Percentiles rank a stretch among this genome's conserved stretches.
Conservation (phyloP, 441 rosid genomes). For the Euphorbia schlechtendalii region DNA sequence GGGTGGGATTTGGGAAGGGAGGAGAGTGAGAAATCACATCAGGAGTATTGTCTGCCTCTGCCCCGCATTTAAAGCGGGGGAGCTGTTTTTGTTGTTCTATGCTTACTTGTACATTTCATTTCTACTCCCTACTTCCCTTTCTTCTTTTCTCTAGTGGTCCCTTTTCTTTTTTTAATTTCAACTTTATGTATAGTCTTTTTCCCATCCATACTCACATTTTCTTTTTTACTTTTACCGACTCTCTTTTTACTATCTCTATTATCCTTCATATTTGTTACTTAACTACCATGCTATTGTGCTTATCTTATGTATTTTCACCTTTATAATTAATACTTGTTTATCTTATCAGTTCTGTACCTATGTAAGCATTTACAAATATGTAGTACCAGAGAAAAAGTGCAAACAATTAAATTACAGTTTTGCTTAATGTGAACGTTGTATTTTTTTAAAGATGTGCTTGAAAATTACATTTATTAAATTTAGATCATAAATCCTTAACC, state of each 20-base stretch:
- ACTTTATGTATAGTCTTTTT: not conserved
- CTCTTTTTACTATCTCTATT: not conserved
- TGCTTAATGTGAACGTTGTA: too few species aligned
- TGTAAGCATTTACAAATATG: too few species aligned
- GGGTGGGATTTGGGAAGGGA: too few species aligned
- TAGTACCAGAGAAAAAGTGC: too few species aligned
- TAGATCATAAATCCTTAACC: too few species aligned
- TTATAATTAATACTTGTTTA: too few species aligned
- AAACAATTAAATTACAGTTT: too few species aligned
- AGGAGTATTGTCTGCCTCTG: constrained; percentile 15
- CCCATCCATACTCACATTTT: not conserved
- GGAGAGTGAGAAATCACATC: not conserved
- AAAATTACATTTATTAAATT: too few species aligned
- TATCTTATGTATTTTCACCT: not conserved
- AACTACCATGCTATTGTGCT: too few species aligned
- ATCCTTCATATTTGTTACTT: not conserved
- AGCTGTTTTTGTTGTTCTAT: not conserved
- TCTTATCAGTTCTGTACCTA: too few species aligned
- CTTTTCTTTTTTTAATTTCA: not conserved
- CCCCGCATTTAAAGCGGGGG: constrained; percentile 21
- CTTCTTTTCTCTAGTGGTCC: not conserved
- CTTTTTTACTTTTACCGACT: not conserved
- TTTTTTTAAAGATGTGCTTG: too few species aligned
- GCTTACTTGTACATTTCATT: not conserved
- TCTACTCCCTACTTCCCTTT: not conserved